Conservation (phyloP, 768 basidiomycete genomes). For the Rhodotorula toruloides region DNA sequence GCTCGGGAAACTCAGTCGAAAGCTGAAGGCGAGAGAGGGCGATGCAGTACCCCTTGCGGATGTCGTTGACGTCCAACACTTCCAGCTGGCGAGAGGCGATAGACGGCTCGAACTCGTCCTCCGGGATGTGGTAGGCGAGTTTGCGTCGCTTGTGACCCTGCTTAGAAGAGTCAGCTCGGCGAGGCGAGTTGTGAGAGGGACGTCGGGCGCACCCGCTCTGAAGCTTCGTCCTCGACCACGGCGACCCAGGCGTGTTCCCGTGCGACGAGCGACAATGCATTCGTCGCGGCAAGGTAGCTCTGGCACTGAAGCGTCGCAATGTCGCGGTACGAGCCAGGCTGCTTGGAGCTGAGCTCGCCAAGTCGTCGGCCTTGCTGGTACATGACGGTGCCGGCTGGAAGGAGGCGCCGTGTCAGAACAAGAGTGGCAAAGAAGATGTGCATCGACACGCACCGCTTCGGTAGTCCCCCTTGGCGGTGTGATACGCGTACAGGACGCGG, state of each 20-base stretch:
- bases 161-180: no score
- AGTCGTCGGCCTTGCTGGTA: conserved; percentile 83
- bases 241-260: conserved; percentile 76
- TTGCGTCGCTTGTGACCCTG: conserved; percentile 68
- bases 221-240: conserved; percentile 10
- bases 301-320: conserved; percentile 67
- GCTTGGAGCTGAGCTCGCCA: conserved; percentile 50
- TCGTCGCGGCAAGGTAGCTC: conserved; percentile 72
- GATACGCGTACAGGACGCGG: conserved; percentile 90
- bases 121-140: conserved; percentile 70
- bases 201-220: conserved; percentile 16
- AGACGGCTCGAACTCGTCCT: conserved; percentile 55
- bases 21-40: conserved; percentile 73
- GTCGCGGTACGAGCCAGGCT: conserved; percentile 48
- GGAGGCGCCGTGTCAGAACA: neutral
- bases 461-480: conserved; percentile 78
- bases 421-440: neutral
- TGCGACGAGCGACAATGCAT: conserved; percentile 77
- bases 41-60: conserved; percentile 66
- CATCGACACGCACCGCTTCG: conserved; percentile 65
- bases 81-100: conserved; percentile 59
- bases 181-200: neutral
- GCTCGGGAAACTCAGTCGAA: conserved; percentile 59
- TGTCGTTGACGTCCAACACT: conserved; percentile 70
- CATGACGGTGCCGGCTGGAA: conserved; percentile 79